A percentile compares a stretch with the other conserved stretches of the same genome.
These are phyloP conservation scores for Camellia lanceoleosa DNA, from an alignment of 148 eudicot species.

Conservation along the genomic window DNA sequence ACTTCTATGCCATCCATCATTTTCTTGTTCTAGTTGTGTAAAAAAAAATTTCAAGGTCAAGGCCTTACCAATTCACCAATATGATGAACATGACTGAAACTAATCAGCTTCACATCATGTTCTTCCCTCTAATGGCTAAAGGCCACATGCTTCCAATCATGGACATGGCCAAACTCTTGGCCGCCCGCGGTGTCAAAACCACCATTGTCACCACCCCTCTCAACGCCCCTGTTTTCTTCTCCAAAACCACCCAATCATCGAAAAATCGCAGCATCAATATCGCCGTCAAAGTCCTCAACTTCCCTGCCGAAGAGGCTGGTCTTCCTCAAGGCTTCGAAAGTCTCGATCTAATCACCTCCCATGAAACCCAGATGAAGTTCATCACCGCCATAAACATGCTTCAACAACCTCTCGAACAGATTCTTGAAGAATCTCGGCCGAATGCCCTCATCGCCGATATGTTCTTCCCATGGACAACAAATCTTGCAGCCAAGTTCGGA, in stretches of 20 bases:
- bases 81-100: too few relatives aligned
- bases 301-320: slow-evolving; percentile 36
- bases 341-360: slow-evolving; percentile 25
- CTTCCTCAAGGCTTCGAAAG: slow-evolving; percentile 36
- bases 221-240: slow-evolving; percentile 26
- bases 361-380: slow-evolving; percentile 12
- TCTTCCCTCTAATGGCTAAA: slow-evolving; percentile 43
- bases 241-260: slow-evolving; percentile 14
- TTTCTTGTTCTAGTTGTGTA: too few relatives aligned
- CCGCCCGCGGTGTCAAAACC: slow-evolving; percentile 36
- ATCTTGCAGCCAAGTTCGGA: slow-evolving; percentile 26
- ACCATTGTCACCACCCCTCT: slow-evolving; percentile 52
- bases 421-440: slow-evolving; percentile 12
- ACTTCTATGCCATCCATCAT: too few relatives aligned
- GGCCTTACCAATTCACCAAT: too few relatives aligned
- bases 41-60: too few relatives aligned
- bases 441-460: slow-evolving; percentile 38
- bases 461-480: slow-evolving; percentile 46
- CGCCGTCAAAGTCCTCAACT: slow-evolving; percentile 15
- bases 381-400: slow-evolving; percentile 6
- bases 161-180: slow-evolving; percentile 48
- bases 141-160: slow-evolving; percentile 57
- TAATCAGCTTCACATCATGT: slow-evolving; percentile 35
- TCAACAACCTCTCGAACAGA: slow-evolving; percentile 10
- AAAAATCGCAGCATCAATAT: neutral